Percentiles rank a stretch among this genome's conserved stretches.
Evolutionary conservation across 805 yeast species (phyloP).

Genomic region (Metschnikowia continentalis): DNA sequence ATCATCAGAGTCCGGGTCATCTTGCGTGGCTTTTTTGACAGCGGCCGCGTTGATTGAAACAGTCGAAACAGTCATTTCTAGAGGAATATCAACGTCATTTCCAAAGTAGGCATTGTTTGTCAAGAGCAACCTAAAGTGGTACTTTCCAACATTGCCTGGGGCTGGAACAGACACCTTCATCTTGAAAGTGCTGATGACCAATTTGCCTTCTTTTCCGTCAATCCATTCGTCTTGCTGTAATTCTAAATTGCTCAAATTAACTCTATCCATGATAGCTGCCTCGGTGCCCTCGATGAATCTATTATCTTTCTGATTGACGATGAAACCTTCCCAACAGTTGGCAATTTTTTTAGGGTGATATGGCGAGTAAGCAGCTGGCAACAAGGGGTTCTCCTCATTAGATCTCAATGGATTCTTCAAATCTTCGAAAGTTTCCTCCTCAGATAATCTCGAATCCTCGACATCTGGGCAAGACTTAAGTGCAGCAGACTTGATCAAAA

Average conservation of each 20-base stretch:
- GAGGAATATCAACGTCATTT: constrained; percentile 67
- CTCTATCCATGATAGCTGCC: constrained; percentile 49
- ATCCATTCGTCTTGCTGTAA: constrained; percentile 51
- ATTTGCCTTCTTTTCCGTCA: constrained; percentile 36
- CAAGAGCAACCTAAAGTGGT: constrained; percentile 65
- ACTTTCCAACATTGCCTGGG: constrained; percentile 65
- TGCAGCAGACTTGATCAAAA: constrained; percentile 67
- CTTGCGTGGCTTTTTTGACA: constrained; percentile 24
- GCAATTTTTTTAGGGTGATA: constrained; percentile 59
- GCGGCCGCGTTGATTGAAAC: constrained; percentile 28
- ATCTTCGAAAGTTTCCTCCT: constrained; percentile 59
- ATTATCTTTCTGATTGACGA: constrained; percentile 72
- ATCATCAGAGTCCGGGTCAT: constrained; percentile 35
- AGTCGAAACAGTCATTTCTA: constrained; percentile 64
- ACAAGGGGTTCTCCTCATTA: constrained; percentile 61
- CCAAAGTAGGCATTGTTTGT: constrained; percentile 80
- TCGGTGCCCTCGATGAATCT: constrained; percentile 63
- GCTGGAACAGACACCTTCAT: constrained; percentile 71
- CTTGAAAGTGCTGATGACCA: constrained; percentile 65
- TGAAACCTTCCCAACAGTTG: constrained; percentile 61
- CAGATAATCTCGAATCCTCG: constrained; percentile 41
- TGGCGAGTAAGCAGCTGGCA: constrained; percentile 70
- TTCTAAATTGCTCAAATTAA: constrained; percentile 52
- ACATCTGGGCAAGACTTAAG: constrained; percentile 55
- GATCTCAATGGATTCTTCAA: constrained; percentile 68